Percentiles rank a stretch among this genome's conserved stretches.
These are phyloP conservation scores for Suhomyces sp. DNA, from an alignment of 805 yeast species.

Conservation along the genomic window DNA sequence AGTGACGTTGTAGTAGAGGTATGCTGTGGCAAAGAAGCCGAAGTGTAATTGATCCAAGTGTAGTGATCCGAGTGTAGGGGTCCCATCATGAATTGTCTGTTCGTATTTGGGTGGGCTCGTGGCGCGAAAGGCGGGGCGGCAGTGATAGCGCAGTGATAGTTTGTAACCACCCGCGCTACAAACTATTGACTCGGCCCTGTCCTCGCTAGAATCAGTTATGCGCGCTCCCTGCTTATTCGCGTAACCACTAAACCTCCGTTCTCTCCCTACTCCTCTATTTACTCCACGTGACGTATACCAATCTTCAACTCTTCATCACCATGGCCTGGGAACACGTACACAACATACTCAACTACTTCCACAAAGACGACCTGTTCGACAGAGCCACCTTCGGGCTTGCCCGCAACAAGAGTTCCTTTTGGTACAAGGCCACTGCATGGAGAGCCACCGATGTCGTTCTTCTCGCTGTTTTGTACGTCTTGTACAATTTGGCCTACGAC, in stretches of 20 bases:
- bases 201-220: not conserved
- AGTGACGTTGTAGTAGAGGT: not conserved
- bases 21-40: too few species aligned
- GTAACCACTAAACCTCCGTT: too few species aligned
- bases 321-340: not conserved
- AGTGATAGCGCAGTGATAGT: not conserved
- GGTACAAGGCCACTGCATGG: conserved; percentile 21
- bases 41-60: too few species aligned
- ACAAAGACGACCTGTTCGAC: conserved; percentile 12
- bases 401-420: not conserved
- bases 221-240: not conserved
- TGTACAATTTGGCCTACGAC: conserved; percentile 20
- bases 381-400: conserved; percentile 27
- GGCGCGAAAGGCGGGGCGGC: not conserved
- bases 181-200: not conserved
- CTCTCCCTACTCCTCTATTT: not conserved
- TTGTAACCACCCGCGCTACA: not conserved
- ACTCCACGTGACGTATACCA: not conserved
- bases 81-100: not conserved
- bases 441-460: conserved; percentile 20
- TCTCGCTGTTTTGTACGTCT: conserved; percentile 19
- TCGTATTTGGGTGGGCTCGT: not conserved
- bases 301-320: not conserved
- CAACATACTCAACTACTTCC: not conserved
- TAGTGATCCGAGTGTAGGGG: too few species aligned